Evolutionary conservation across 495 filamentous ascomycete genomes (phyloP).

Genomic region (Neurospora sublineolata): DNA sequence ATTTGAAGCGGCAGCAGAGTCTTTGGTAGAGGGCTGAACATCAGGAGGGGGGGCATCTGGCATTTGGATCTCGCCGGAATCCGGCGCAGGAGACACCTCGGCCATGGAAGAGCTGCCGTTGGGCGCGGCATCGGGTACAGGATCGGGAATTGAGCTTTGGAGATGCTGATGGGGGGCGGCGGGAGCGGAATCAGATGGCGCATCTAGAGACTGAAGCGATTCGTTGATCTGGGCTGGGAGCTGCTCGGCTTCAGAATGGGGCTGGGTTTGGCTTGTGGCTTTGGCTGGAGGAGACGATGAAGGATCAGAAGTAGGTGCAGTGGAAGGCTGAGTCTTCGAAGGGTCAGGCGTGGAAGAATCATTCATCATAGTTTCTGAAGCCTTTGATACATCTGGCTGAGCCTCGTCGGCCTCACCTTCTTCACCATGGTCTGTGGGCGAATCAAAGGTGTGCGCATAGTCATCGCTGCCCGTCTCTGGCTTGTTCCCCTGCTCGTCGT

Average conservation of each 20-base stretch:
- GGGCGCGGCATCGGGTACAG: conserved; percentile 4
- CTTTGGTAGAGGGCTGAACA: conserved; percentile 10
- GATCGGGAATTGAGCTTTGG: conserved; percentile 2
- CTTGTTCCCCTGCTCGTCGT: conserved; percentile 4
- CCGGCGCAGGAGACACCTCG: conserved; percentile 1
- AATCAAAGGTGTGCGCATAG: conserved; percentile 39
- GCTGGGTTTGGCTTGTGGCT: background rate
- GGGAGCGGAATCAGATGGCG: conserved; percentile 5
- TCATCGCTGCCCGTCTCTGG: conserved; percentile 29
- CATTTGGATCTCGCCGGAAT: conserved; percentile 1
- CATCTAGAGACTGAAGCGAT: background rate
- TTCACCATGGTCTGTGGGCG: conserved; percentile 20
- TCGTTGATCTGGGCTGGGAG: conserved; percentile 5
- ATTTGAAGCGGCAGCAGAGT: conserved; percentile 16
- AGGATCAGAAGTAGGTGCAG: conserved; percentile 16
- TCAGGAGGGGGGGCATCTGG: conserved; percentile 6
- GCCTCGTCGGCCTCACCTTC: conserved; percentile 21
- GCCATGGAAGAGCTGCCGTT: conserved; percentile 9
- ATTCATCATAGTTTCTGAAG: conserved; percentile 25
- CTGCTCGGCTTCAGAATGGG: background rate
- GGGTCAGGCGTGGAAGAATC: conserved; percentile 24
- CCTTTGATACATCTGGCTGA: conserved; percentile 32
- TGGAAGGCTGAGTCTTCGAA: conserved; percentile 17
- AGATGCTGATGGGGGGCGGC: background rate
- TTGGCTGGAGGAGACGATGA: conserved; percentile 1